Percentiles rank a stretch among this genome's conserved stretches.
These are phyloP conservation scores for Tolypocladium amazonense DNA, from an alignment of 2,329 filamentous ascomycete species.

Conservation along the genomic window DNA sequence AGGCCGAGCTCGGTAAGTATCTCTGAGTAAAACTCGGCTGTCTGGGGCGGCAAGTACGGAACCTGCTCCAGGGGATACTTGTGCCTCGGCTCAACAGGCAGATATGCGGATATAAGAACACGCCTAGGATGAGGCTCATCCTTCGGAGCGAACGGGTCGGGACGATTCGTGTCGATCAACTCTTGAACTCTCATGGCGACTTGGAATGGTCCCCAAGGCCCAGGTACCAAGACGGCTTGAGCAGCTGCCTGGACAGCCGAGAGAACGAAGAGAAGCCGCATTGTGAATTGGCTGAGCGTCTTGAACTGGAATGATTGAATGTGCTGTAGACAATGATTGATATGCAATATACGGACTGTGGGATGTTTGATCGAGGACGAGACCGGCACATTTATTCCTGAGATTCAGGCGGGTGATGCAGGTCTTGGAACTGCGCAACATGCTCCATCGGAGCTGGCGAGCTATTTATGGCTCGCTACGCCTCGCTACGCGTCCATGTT, in stretches of 20 bases:
- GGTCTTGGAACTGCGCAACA: not conserved
- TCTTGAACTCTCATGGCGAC: slow-evolving; percentile 5
- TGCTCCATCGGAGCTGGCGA: not conserved
- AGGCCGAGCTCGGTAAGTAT: not conserved
- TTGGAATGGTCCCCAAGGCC: slow-evolving; percentile 2
- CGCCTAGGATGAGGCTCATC: slow-evolving; percentile 1
- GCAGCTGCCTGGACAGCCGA: not conserved
- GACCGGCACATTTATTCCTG: not conserved
- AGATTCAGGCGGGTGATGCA: not conserved
- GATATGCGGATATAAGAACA: slow-evolving; percentile 1
- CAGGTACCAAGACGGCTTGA: slow-evolving; percentile 4
- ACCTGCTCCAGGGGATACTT: not conserved
- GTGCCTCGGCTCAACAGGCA: not conserved
- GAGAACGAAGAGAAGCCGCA: not conserved
- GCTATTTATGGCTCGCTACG: not conserved
- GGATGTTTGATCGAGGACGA: not conserved
- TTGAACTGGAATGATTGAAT: not conserved
- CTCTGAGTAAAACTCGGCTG: not conserved
- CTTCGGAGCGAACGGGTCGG: slow-evolving; percentile 9
- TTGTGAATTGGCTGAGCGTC: not conserved
- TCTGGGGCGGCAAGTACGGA: slow-evolving; percentile 8
- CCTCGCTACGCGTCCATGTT: not conserved
- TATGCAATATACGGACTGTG: not conserved
- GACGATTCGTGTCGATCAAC: slow-evolving; percentile 9
- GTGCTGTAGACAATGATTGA: not conserved